These are phyloP conservation scores for Amniculicola lignicola DNA, from an alignment of 495 filamentous ascomycete genomes.

Conservation along the genomic window DNA sequence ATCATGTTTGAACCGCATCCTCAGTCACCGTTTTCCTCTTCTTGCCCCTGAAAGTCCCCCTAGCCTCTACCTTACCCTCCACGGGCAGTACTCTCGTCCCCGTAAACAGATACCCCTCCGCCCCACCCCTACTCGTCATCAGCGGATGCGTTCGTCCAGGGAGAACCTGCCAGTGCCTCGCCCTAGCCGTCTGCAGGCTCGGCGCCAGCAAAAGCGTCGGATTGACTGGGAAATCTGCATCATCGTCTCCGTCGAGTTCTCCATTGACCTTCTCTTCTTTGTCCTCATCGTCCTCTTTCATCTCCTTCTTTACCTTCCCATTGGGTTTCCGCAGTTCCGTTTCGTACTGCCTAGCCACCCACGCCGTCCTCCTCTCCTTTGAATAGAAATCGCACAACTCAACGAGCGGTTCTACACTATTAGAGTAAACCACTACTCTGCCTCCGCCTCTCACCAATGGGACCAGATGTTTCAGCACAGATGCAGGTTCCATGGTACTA, in stretches of 20 bases:
- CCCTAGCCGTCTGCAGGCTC: conserved; percentile 71
- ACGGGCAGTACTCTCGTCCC: conserved; percentile 76
- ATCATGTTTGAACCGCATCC: conserved; percentile 3
- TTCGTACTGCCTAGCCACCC: conserved; percentile 43
- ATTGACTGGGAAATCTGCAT: conserved; percentile 70
- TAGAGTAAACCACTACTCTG: conserved; percentile 77
- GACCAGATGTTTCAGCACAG: conserved; percentile 66
- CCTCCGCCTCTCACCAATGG: conserved; percentile 81
- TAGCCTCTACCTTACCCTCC: conserved; percentile 72
- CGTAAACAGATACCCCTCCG: conserved; percentile 88
- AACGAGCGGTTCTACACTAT: conserved; percentile 71
- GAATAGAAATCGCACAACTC: conserved; percentile 76
- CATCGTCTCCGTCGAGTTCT: conserved; percentile 24
- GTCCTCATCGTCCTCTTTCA: too few relatives aligned
- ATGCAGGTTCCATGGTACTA: conserved; percentile 72
- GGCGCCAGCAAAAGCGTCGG: conserved; percentile 77
- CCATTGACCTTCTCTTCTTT: too few relatives aligned
- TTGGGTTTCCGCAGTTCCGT: neutral
- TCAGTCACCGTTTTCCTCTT: conserved; percentile 54
- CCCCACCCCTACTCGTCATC: conserved; percentile 83
- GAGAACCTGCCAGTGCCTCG: conserved; percentile 81
- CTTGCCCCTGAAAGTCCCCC: conserved; percentile 58
- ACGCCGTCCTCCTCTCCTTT: conserved; percentile 69
- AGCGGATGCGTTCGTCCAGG: conserved; percentile 89
- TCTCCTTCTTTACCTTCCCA: conserved; percentile 11